Base-by-base conservation (phyloP, 1,284 basidiomycete genomes). In the Heterobasidion occidentale region DNA sequence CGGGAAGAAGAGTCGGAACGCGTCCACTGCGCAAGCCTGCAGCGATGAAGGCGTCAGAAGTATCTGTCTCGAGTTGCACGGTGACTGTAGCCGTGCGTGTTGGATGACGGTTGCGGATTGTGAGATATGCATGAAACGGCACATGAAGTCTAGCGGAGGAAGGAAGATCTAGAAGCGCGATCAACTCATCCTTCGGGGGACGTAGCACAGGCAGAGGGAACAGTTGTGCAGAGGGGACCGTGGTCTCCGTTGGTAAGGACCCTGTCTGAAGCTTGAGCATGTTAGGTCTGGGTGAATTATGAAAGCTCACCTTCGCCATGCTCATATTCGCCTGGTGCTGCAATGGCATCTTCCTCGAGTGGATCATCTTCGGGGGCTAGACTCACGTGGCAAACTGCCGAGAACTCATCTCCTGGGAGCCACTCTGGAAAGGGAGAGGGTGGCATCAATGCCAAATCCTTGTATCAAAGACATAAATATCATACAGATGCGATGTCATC, bases 21-120 rank as follows among this genome's bases (percentile, higher is more conserved):
- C 83, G 78, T 3, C 81, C 82, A 56, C 73, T 81, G 51, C 86
- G 75, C 35, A 88, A 65, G 0, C 91, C 91, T 1, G 89, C 79
- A 3, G 89, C 77, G 33, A 91, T 78, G 66, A 92, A 91, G 58
- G 68, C 77, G 54, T 89, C 84, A 3, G 76, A 19, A 33, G 27
- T 68, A 57, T 90, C 87, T 1, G 80, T 74, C 54, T 92, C 90
- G 48, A 89, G 72, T 38, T 83, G 79, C 14, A 90, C 77, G 20
- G 77, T 74, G 34, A 91, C 68, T 60, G 83, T 84, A 1, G 87
- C 87, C 1, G 87, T 80, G 46, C 79, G 80, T 17, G 72, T 73
- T 9, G 76, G 73, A 61, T 88, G 81, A 9, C 74, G 72, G 63
- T 92, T 92, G 47, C 86, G 83, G 52, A 91, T 69, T 11, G 72